Percentiles rank a stretch among this genome's conserved stretches.
Conservation (phyloP, 768 basidiomycete species). For the Candolleomyces aberdarensis region DNA sequence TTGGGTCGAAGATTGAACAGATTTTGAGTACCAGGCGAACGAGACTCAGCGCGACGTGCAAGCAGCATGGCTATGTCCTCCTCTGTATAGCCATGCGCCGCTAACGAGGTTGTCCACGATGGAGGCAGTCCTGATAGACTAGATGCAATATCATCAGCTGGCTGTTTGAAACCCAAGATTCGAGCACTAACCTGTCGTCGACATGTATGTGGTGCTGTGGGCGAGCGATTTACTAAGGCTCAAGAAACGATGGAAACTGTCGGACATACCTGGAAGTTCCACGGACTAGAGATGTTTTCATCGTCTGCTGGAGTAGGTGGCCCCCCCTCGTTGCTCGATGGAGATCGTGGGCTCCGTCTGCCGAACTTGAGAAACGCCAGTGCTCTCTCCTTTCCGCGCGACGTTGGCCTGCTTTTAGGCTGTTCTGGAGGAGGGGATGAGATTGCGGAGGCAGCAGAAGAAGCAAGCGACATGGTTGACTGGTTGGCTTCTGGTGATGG, state of each 20-base stretch:
- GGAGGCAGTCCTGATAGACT: constrained; percentile 69
- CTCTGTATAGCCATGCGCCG: constrained; percentile 60
- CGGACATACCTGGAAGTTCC: constrained; percentile 67
- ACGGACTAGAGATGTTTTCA: constrained; percentile 63
- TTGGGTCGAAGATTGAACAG: constrained; percentile 34
- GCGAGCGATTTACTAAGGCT: not conserved
- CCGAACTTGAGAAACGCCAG: constrained; percentile 42
- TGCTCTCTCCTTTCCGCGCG: constrained; percentile 32
- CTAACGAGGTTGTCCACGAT: constrained; percentile 64
- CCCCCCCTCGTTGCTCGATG: constrained; percentile 13
- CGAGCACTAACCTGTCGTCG: constrained; percentile 58
- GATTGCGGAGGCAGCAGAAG: constrained; percentile 27
- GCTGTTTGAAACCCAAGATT: not conserved
- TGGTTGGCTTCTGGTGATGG: constrained; percentile 30
- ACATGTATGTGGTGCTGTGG: constrained; percentile 74
- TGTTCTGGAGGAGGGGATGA: constrained; percentile 20
- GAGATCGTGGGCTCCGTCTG: constrained; percentile 30
- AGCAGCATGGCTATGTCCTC: constrained; percentile 66
- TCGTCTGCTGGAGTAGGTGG: constrained; percentile 26
- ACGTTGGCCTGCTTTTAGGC: constrained; percentile 5
- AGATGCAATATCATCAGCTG: not conserved
- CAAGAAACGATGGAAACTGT: not conserved
- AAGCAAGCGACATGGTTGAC: constrained; percentile 35
- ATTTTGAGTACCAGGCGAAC: constrained; percentile 32
- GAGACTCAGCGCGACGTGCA: constrained; percentile 32